Evolutionary conservation across 306 rosid genomes (phyloP).

Genomic region (Prunus kanzakura): DNA sequence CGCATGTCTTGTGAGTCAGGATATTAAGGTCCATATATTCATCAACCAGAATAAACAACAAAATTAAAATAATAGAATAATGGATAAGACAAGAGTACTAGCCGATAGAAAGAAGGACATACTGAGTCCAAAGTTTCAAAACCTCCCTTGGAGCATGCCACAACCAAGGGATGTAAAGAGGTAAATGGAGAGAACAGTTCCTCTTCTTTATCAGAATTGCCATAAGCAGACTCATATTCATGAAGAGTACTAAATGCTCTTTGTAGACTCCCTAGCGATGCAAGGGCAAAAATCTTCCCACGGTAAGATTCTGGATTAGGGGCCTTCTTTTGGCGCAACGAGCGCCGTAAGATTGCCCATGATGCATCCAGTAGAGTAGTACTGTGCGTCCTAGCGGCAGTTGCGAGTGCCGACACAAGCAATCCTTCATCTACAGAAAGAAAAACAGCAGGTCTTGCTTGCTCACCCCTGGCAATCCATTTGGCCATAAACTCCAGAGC

Average conservation of each 20-base stretch:
- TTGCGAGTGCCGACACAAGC: constrained; percentile 61
- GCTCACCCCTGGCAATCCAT: constrained; percentile 85
- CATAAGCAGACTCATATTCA: constrained; percentile 71
- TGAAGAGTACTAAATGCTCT: constrained; percentile 69
- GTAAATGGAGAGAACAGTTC: constrained; percentile 89
- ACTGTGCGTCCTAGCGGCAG: constrained; percentile 76
- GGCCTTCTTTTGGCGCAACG: constrained; percentile 69
- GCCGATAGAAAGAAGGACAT: constrained; percentile 31
- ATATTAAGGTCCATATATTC: background rate
- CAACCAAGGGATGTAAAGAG: constrained; percentile 75
- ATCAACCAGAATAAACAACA: background rate
- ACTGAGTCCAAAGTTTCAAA: constrained; percentile 90
- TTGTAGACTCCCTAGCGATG: constrained; percentile 70
- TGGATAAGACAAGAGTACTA: background rate
- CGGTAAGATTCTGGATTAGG: constrained; percentile 90
- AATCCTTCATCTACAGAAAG: constrained; percentile 87
- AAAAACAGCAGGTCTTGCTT: constrained; percentile 51
- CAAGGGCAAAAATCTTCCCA: constrained; percentile 76
- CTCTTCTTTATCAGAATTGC: constrained; percentile 49
- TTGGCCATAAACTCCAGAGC: constrained; percentile 79
- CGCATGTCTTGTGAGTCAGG: background rate
- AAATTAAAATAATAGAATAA: background rate
- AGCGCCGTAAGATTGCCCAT: constrained; percentile 78
- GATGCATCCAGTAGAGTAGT: constrained; percentile 67
- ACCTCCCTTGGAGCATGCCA: constrained; percentile 85